Evolutionary conservation across 202 grass and related monocot species (phyloP).

Genomic region (Bolboschoenoplectus hybrid): DNA sequence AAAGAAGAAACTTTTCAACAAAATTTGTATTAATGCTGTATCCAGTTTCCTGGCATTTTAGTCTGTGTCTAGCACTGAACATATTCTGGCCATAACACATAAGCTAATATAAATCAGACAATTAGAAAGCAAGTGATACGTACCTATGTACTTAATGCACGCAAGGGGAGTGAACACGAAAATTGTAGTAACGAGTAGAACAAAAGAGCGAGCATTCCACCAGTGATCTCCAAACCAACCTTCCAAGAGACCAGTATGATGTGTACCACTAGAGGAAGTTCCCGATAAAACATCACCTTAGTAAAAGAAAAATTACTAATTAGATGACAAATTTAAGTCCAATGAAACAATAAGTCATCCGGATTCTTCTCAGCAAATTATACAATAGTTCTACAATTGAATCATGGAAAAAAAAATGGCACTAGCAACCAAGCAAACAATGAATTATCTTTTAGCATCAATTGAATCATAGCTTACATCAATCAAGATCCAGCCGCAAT

Average conservation of each 20-base stretch:
- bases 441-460: background rate
- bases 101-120: background rate
- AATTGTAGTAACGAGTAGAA: slow-evolving; percentile 70
- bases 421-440: background rate
- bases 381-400: background rate
- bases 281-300: slow-evolving; percentile 91
- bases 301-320: slow-evolving; percentile 17
- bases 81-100: background rate
- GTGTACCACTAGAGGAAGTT: slow-evolving; percentile 62
- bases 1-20: background rate
- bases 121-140: slow-evolving; percentile 27
- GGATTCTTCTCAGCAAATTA: slow-evolving; percentile 21
- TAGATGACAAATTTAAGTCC: slow-evolving; percentile 16
- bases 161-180: slow-evolving; percentile 68
- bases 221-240: slow-evolving; percentile 83
- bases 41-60: slow-evolving; percentile 5
- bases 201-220: slow-evolving; percentile 74
- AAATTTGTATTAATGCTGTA: background rate
- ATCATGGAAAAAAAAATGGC: background rate
- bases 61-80: background rate
- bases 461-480: background rate
- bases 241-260: slow-evolving; percentile 82
- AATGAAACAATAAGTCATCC: background rate
- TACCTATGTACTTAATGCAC: slow-evolving; percentile 69
- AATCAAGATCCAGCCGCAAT: background rate